Percentiles rank a stretch among this genome's conserved stretches.
These are phyloP conservation scores for Metschnikowia santaceciliae DNA, from an alignment of 805 yeast genomes.

Conservation along the genomic window DNA sequence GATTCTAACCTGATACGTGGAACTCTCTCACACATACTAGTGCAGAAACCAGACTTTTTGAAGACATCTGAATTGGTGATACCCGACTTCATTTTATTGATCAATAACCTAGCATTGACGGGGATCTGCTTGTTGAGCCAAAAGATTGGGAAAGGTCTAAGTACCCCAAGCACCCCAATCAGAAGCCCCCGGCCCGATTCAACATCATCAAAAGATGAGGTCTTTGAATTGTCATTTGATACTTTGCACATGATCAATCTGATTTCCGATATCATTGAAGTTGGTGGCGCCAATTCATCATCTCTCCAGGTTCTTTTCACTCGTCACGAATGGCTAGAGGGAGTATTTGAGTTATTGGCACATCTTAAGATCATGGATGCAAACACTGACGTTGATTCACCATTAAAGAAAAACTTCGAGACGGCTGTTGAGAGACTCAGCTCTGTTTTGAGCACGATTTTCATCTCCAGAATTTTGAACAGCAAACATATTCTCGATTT, in stretches of 20 bases:
- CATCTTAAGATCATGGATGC: conserved; percentile 23
- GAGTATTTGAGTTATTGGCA: conserved; percentile 35
- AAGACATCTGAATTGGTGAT: conserved; percentile 17
- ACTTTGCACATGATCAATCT: conserved; percentile 33
- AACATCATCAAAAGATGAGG: conserved; percentile 10
- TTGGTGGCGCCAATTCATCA: conserved; percentile 25
- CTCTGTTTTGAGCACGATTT: conserved; percentile 31
- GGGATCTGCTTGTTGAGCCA: conserved; percentile 28
- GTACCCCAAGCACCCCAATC: conserved; percentile 34
- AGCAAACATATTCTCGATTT: conserved; percentile 21
- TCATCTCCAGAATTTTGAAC: conserved; percentile 29
- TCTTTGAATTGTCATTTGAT: conserved; percentile 26
- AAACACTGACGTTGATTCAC: conserved; percentile 21
- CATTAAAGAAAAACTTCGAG: conserved; percentile 15
- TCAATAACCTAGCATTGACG: conserved; percentile 31
- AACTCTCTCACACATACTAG: background rate
- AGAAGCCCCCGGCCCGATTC: conserved; percentile 4
- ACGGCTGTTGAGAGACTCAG: conserved; percentile 25
- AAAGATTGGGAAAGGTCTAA: conserved; percentile 28
- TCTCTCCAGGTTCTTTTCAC: conserved; percentile 23
- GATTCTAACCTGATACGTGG: conserved; percentile 13
- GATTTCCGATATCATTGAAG: conserved; percentile 27
- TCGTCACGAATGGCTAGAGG: conserved; percentile 35
- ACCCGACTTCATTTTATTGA: conserved; percentile 45
- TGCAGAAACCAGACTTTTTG: conserved; percentile 3